Percentiles rank a stretch among this genome's conserved stretches.
Evolutionary conservation across 192 early-diverging fungal genomes (phyloP).

Genomic region (Rhizophlyctis rosea): DNA sequence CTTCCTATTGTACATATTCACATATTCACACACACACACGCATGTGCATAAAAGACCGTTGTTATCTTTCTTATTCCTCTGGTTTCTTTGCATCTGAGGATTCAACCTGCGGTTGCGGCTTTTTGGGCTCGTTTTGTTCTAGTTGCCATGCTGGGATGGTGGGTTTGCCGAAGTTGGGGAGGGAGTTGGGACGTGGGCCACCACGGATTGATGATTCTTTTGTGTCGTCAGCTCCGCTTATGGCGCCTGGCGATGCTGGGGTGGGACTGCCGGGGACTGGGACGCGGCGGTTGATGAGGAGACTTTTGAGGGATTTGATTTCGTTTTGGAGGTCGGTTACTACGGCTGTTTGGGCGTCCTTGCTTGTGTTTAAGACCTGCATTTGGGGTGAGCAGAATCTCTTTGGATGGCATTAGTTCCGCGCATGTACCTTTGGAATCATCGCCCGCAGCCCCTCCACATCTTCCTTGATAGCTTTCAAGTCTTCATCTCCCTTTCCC

Average conservation of each 20-base stretch:
- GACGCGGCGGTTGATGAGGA: slow-evolving; percentile 73
- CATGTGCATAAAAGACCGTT: background rate
- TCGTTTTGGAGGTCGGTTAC: slow-evolving; percentile 86
- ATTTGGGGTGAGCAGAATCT: slow-evolving; percentile 2
- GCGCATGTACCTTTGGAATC: slow-evolving; percentile 65
- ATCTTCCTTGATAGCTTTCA: slow-evolving; percentile 71
- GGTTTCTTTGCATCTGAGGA: too few species aligned
- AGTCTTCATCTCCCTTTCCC: slow-evolving; percentile 61
- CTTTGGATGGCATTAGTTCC: slow-evolving; percentile 16
- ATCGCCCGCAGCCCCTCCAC: slow-evolving; percentile 67
- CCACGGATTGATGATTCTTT: slow-evolving; percentile 9
- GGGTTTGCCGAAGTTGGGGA: slow-evolving; percentile 16
- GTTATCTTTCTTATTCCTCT: background rate
- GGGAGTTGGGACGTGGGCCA: background rate
- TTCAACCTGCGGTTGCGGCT: background rate
- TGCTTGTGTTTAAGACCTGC: slow-evolving; percentile 70
- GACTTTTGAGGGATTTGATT: slow-evolving; percentile 88
- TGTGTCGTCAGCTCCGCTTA: background rate
- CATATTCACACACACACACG: background rate
- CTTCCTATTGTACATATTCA: background rate
- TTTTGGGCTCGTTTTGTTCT: slow-evolving; percentile 1
- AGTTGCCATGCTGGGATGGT: slow-evolving; percentile 51
- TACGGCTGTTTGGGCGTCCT: slow-evolving; percentile 63
- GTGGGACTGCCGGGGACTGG: background rate
- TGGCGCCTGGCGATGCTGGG: background rate